Evolutionary conservation across 805 yeast species (phyloP), one percentile per base, ranked within the genome.

Genomic region (Wickerhamomyces bovis): DNA sequence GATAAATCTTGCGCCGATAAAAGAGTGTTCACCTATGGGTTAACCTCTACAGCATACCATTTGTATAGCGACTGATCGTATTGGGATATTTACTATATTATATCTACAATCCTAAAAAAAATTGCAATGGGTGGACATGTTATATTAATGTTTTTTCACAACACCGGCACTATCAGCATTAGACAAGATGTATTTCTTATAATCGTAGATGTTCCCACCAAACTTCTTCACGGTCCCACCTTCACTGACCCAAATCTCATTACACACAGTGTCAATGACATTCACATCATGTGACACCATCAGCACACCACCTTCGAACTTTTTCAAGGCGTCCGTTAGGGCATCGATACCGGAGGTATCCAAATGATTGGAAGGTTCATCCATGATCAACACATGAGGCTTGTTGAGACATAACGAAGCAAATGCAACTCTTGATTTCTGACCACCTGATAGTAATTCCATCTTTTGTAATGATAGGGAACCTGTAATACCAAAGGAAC

Each of bases 341-440:
- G 99, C 99, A 66, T 94, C 99, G 60, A 94, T 73, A 78, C 97
- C 99, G 31, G 95, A 84, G 9, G 97, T 92, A 84, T 94, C 99
- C 77, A 94, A 80, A 70, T 94, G 99, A 70, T 94, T 94, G 7
- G 97, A 87, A 68, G 99, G 99, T 76, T 94, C 99, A 75, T 94
- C 99, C 55, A 94, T 72, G 60, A 94, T 81, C 60, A 94, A 74
- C 39, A 94, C 81, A 65, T 94, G 99, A 18, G 99, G 99, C 52
- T 85, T 84, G 51, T 78, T 78, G 59, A 94, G 73, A 69, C 97
- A 89, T 53, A 94, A 74, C 15, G 97, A 92, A 9, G 99, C 98
- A 70, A 94, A 94, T 0, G 98, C 98, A 44, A 94, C 99, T 70
- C 99, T 81, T 23, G 97, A 89, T 66, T 94, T 94, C 64, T 94